Conservation (phyloP, 2,329 filamentous ascomycete genomes). For the Ascochyta lentis region DNA sequence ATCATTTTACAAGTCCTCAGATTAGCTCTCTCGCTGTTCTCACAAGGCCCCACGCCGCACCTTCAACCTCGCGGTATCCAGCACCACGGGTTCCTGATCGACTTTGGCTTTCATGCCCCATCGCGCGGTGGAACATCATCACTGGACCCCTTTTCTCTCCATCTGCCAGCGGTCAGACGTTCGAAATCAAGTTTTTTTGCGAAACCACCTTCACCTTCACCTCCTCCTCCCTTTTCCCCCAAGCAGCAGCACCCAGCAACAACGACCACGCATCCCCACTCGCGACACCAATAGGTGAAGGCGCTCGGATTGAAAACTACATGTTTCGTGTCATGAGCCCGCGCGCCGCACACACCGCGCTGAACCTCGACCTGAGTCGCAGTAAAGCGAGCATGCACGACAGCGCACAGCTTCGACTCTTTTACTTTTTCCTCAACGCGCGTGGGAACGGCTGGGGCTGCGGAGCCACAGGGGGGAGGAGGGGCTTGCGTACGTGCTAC, state of each 20-base stretch:
- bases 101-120: slow-evolving; percentile 46
- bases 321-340: slow-evolving; percentile 36
- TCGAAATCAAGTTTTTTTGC: slow-evolving; percentile 6
- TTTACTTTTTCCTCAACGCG: slow-evolving; percentile 45
- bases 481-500: background rate
- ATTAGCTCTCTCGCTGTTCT: slow-evolving; percentile 47
- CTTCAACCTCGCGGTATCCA: slow-evolving; percentile 11
- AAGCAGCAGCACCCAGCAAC: slow-evolving; percentile 24
- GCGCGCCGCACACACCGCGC: too few species aligned
- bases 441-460: slow-evolving; percentile 31
- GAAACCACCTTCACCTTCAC: slow-evolving; percentile 8
- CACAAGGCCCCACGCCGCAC: slow-evolving; percentile 35
- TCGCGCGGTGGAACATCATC: slow-evolving; percentile 39
- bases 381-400: slow-evolving; percentile 8
- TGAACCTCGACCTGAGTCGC: background rate
- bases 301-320: slow-evolving; percentile 50
- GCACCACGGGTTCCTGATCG: slow-evolving; percentile 37
- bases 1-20: slow-evolving; percentile 32
- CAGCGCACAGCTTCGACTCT: slow-evolving; percentile 39
- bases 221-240: too few species aligned
- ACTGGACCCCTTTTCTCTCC: slow-evolving; percentile 33
- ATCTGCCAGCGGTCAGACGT: slow-evolving; percentile 21
- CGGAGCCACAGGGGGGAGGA: background rate
- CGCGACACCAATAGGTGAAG: slow-evolving; percentile 15
- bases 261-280: slow-evolving; percentile 37